phyloP scores from a whole-genome alignment of 352 stramenopile species.

The Phytopythium litorale region DNA sequence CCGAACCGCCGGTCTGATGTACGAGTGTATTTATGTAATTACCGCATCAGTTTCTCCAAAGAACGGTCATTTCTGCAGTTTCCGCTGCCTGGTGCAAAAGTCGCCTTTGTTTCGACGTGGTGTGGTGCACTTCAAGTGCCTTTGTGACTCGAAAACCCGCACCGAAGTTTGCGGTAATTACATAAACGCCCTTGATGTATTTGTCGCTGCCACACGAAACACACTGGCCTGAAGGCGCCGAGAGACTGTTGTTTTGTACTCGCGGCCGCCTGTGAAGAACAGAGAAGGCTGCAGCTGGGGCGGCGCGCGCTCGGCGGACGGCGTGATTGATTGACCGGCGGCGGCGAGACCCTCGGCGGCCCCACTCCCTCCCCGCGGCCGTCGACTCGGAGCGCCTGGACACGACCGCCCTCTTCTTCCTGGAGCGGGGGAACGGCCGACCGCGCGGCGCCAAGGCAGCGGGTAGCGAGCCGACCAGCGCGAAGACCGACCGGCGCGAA shows the following conservation, averaged over 20 bases:
- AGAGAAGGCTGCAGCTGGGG: not conserved
- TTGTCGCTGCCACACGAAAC: not conserved
- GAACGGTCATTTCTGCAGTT: too few relatives aligned
- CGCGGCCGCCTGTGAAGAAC: constrained; percentile 6
- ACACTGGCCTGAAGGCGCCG: too few relatives aligned
- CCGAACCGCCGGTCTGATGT: not conserved
- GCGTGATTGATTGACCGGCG: constrained; percentile 1
- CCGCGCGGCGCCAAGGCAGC: not conserved
- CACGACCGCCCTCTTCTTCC: not conserved
- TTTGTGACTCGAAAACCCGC: too few relatives aligned
- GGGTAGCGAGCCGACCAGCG: not conserved
- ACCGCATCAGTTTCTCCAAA: too few relatives aligned
- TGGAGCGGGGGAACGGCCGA: too few relatives aligned
- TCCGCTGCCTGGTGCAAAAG: too few relatives aligned
- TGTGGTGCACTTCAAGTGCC: too few relatives aligned
- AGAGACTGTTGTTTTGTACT: constrained; percentile 1
- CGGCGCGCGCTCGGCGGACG: not conserved
- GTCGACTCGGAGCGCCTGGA: not conserved
- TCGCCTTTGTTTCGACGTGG: too few relatives aligned
- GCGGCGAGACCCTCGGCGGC: not conserved
- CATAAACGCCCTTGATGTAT: too few relatives aligned
- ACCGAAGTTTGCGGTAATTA: too few relatives aligned
- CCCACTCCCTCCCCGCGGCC: not conserved
- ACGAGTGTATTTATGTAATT: too few relatives aligned
- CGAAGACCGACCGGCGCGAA: too few relatives aligned